Percentiles rank a stretch among this genome's conserved stretches.
These are phyloP conservation scores for Curvularia verruculosa DNA, from an alignment of 2,329 filamentous ascomycete species.

Conservation along the genomic window DNA sequence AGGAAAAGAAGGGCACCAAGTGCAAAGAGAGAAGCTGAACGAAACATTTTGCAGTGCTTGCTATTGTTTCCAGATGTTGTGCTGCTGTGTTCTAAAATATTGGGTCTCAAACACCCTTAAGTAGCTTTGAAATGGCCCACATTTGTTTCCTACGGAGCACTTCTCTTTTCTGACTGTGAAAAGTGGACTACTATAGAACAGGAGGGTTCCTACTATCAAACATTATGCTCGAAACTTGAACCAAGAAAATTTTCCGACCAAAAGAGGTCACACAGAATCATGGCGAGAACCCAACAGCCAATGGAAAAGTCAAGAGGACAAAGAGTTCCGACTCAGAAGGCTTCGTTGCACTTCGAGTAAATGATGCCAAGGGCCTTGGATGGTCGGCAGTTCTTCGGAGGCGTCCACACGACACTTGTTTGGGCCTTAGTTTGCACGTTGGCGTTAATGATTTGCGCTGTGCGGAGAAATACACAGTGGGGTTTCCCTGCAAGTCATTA, in stretches of 20 bases:
- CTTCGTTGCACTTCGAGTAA: slow-evolving; percentile 5
- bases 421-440: not conserved
- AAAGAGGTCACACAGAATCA: not conserved
- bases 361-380: slow-evolving; percentile 5
- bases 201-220: not conserved
- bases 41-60: slow-evolving; percentile 13
- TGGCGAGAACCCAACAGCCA: not conserved
- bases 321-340: not conserved
- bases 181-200: not conserved
- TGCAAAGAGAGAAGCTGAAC: slow-evolving; percentile 13
- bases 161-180: not conserved
- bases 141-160: not conserved
- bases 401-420: not conserved
- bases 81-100: not conserved
- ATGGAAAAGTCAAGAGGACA: not conserved
- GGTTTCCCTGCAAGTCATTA: not conserved
- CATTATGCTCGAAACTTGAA: not conserved
- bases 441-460: not conserved
- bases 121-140: not conserved
- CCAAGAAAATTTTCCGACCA: slow-evolving; percentile 1
- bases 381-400: slow-evolving; percentile 4
- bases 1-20: slow-evolving; percentile 16
- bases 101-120: slow-evolving; percentile 1
- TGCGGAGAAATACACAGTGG: slow-evolving; percentile 4
- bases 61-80: not conserved